Percentiles rank a stretch among this genome's conserved stretches.
Evolutionary conservation across 106 monocot species (phyloP).

Genomic region (Dendrobium officinale): DNA sequence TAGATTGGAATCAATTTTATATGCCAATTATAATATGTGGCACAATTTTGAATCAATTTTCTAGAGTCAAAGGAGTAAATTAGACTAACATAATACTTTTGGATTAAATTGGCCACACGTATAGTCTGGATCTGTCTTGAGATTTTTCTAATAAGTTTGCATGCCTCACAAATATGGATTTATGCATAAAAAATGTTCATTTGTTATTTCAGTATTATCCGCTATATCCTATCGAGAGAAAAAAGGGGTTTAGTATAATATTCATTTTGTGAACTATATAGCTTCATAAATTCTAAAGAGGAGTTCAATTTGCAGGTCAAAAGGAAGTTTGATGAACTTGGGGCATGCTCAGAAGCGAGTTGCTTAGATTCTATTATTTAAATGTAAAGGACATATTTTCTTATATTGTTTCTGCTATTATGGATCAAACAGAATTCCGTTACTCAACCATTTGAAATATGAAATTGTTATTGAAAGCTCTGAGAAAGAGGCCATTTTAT

Average conservation of each 20-base stretch:
- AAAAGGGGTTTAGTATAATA: neutral
- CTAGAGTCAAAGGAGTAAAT: no score
- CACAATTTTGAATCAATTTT: no score
- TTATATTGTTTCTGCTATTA: neutral
- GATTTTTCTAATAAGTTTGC: neutral
- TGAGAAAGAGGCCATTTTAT: neutral
- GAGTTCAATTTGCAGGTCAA: conserved; percentile 62
- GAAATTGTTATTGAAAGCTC: neutral
- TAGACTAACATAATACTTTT: no score
- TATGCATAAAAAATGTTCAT: neutral
- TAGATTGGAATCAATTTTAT: no score
- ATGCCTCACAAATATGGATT: neutral
- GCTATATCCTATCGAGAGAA: neutral
- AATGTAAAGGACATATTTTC: neutral
- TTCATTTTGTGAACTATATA: neutral
- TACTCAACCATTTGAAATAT: no score
- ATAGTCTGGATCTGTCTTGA: no score
- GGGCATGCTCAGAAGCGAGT: conserved; percentile 86
- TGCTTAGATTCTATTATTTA: neutral
- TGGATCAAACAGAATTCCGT: no score
- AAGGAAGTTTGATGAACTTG: conserved; percentile 71
- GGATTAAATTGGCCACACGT: no score
- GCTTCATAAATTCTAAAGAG: neutral
- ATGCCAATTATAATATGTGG: no score
- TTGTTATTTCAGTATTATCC: neutral